Evolutionary conservation across 164 flowering plant species (phyloP).

Genomic region (Aristolochia fimbriata): DNA sequence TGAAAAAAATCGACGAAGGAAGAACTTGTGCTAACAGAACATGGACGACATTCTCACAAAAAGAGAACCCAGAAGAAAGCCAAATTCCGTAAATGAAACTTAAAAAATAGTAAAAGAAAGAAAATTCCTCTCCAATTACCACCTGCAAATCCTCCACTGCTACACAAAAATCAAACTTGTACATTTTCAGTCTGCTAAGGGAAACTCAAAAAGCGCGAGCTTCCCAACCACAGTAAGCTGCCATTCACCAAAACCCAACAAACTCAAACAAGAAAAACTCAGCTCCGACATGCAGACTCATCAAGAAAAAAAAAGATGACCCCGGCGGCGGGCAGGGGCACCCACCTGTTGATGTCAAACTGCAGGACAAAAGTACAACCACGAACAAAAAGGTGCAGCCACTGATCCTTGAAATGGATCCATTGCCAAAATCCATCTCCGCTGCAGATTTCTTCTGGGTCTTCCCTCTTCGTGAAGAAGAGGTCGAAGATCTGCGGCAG

Average conservation of each 20-base stretch:
- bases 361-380: constrained; percentile 16
- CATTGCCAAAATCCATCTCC: background rate
- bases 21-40: too few relatives aligned
- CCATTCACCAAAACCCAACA: background rate
- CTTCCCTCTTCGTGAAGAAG: background rate
- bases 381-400: constrained; percentile 12
- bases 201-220: background rate
- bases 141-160: background rate
- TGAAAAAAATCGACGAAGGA: too few relatives aligned
- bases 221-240: background rate
- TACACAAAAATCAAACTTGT: background rate
- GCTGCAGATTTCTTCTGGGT: constrained; percentile 1
- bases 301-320: background rate
- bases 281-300: background rate
- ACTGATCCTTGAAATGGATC: constrained; percentile 10
- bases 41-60: too few relatives aligned
- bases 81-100: too few relatives aligned
- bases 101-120: too few relatives aligned
- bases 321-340: too few relatives aligned
- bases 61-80: too few relatives aligned
- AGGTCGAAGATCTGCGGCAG: constrained; percentile 8
- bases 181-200: background rate
- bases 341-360: constrained; percentile 20
- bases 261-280: background rate
- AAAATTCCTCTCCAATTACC: background rate